Evolutionary conservation across 192 early-diverging fungal species (phyloP).

Genomic region (Coemansia umbellata): DNA sequence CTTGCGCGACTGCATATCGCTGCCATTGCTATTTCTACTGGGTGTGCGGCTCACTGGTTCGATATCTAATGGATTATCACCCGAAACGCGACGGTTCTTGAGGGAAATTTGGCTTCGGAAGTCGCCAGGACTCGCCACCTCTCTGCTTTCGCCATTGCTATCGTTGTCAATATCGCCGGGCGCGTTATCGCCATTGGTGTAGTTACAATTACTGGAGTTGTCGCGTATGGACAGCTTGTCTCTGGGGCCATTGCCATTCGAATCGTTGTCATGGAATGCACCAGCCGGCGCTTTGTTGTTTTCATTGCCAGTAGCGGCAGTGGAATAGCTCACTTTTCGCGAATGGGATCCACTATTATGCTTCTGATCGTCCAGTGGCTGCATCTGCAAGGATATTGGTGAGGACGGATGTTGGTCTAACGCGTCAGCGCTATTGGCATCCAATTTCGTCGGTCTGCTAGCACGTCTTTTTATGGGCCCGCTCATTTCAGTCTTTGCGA

Average conservation of each 20-base stretch:
- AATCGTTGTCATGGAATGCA: neutral
- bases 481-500: slow-evolving; percentile 2
- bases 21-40: neutral
- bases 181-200: neutral
- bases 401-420: neutral
- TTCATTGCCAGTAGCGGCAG: neutral
- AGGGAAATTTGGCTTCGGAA: no score
- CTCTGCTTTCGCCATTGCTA: neutral
- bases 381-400: neutral
- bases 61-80: neutral
- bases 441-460: slow-evolving; percentile 15
- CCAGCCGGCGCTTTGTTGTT: neutral
- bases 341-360: slow-evolving; percentile 7
- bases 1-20: slow-evolving; percentile 9
- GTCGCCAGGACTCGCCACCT: no score
- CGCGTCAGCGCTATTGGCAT: neutral
- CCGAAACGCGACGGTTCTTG: neutral
- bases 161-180: neutral
- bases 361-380: slow-evolving; percentile 12
- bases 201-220: neutral
- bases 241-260: neutral
- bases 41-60: neutral
- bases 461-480: slow-evolving; percentile 18
- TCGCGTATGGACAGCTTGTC: slow-evolving; percentile 1
- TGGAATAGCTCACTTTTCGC: slow-evolving; percentile 23